Evolutionary conservation across 148 eudicot genomes (phyloP).

Genomic region (Chenopodium quinoa): DNA sequence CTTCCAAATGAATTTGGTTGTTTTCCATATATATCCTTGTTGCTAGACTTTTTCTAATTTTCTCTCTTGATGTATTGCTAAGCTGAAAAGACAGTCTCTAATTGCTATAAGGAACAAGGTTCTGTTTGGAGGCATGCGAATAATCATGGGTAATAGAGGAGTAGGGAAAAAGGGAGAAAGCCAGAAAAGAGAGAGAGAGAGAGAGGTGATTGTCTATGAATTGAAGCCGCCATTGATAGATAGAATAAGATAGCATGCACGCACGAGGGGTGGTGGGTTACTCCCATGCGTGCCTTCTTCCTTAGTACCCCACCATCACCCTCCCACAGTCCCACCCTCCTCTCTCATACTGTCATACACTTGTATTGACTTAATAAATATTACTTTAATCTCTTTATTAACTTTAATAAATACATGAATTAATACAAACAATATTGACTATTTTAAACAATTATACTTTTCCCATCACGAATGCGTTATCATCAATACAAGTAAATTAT

Average conservation of each 20-base stretch:
- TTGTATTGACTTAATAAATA: not conserved
- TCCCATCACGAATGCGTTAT: not conserved
- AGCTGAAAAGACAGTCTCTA: constrained; percentile 38
- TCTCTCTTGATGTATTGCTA: not conserved
- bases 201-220: constrained; percentile 15
- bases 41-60: constrained; percentile 2
- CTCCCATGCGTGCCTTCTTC: constrained; percentile 40
- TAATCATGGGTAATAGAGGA: constrained; percentile 48
- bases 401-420: not conserved
- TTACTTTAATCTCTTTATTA: constrained; percentile 4
- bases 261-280: constrained; percentile 64
- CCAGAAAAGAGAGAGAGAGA: not conserved
- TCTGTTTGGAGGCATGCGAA: constrained; percentile 59
- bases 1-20: constrained; percentile 36
- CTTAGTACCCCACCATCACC: constrained; percentile 26
- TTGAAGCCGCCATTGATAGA: constrained; percentile 35
- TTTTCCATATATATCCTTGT: constrained; percentile 43
- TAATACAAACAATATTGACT: constrained; percentile 3
- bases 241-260: constrained; percentile 32
- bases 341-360: not conserved
- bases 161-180: not conserved
- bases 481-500: not conserved
- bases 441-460: not conserved
- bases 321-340: constrained; percentile 24
- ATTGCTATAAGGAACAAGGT: constrained; percentile 40